phyloP scores from a whole-genome alignment of 495 filamentous ascomycete genomes.

The Filosporella fistucella region DNA sequence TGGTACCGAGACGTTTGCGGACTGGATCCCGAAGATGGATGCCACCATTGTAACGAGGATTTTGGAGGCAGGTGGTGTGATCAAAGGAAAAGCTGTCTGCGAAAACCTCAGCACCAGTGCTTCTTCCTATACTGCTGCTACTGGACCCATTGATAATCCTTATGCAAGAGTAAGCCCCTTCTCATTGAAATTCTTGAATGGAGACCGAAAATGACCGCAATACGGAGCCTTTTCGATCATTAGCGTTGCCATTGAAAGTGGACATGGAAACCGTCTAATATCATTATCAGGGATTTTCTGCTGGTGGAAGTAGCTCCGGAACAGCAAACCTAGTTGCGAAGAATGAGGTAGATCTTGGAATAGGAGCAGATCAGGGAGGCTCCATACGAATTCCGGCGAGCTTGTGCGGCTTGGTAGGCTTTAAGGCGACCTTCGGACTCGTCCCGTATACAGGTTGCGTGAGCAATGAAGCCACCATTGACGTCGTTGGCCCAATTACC shows the following conservation, averaged over 20 bases:
- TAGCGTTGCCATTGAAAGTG: too few relatives aligned
- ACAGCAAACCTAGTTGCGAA: conserved; percentile 38
- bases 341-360: conserved; percentile 41
- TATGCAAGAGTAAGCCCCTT: too few relatives aligned
- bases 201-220: too few relatives aligned
- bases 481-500: conserved; percentile 39
- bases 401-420: conserved; percentile 33
- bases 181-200: too few relatives aligned
- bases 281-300: conserved; percentile 38
- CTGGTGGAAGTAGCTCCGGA: conserved; percentile 47
- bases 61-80: conserved; percentile 39
- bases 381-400: conserved; percentile 46
- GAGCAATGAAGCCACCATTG: conserved; percentile 34
- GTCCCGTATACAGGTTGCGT: conserved; percentile 38
- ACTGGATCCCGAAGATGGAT: conserved; percentile 35
- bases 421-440: conserved; percentile 43
- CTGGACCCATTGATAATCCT: conserved; percentile 38
- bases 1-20: conserved; percentile 23
- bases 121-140: conserved; percentile 34
- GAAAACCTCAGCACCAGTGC: conserved; percentile 39
- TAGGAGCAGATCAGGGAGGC: conserved; percentile 50
- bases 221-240: too few relatives aligned
- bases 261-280: too few relatives aligned
- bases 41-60: conserved; percentile 44
- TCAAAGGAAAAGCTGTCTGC: conserved; percentile 39